Conservation (phyloP, 2,329 filamentous ascomycete species). For the Emergomyces africanus region DNA sequence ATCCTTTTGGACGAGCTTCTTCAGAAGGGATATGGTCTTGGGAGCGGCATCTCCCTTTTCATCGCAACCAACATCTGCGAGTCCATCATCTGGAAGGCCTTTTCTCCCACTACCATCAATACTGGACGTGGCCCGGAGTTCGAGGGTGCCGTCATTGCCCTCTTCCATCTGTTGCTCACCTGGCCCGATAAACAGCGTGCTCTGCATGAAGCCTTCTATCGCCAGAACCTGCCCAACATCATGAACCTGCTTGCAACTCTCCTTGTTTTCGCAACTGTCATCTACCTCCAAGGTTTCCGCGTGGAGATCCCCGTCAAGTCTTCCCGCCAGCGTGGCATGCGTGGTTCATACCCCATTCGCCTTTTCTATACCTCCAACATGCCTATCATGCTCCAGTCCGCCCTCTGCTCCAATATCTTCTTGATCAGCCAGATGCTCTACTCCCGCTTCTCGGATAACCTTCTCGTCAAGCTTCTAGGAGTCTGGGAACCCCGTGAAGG, state of each 20-base stretch:
- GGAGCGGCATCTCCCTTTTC: constrained; percentile 97
- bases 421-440: constrained; percentile 98
- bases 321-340: constrained; percentile 94
- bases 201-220: constrained; percentile 96
- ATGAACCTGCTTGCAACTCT: constrained; percentile 96
- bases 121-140: constrained; percentile 95
- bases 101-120: constrained; percentile 98
- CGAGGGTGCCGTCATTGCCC: constrained; percentile 13
- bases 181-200: constrained; percentile 99
- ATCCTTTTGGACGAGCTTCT: constrained; percentile 98
- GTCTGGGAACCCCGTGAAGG: constrained; percentile 97
- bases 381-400: constrained; percentile 99
- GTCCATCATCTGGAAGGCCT: constrained; percentile 99
- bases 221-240: constrained; percentile 98
- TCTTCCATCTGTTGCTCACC: constrained; percentile 37
- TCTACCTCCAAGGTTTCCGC: constrained; percentile 98
- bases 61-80: constrained; percentile 99
- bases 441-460: constrained; percentile 97
- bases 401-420: constrained; percentile 98
- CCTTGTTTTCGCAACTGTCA: constrained; percentile 88
- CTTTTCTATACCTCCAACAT: constrained; percentile 99
- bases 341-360: constrained; percentile 93
- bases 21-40: constrained; percentile 98
- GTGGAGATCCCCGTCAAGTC: constrained; percentile 99
- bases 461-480: constrained; percentile 91